Base-by-base conservation (phyloP, 495 filamentous ascomycete genomes). In the Hapsidospora chrysogenum region DNA sequence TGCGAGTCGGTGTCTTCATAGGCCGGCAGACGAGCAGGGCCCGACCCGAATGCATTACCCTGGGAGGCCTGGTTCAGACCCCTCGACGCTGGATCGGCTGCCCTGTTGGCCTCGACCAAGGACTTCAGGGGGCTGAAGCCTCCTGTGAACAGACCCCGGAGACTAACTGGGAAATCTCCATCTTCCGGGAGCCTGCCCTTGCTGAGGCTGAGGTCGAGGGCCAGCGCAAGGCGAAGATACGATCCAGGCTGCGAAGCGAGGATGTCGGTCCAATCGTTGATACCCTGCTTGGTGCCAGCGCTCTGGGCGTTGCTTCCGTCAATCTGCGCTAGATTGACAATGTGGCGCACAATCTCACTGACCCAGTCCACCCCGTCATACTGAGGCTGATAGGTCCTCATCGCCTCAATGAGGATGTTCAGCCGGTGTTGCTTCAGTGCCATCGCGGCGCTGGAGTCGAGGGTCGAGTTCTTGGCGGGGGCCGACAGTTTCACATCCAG, bases 401-500 rank as follows among this genome's bases (percentile, higher is more conserved):
- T 53, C 2, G 51, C 51, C 40, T 53, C 51, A 33, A 53, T 51
- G 10, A 53, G 46, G 17, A 53, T 51, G 36, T 53, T 53, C n/a
- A 53, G 44, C n/a, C 51, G 46, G 13, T 51, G 48, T 18, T 53
- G 51, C 31, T 53, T 53, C 7, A 50, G 36, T 2, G 44, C 42
- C 6, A 11, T 6, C 6, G 23, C 23, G 11, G 23, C 23, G 23
- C 11, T 26, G 6, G 23, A 26, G 23, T 26, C 23, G 23, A 26
- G 23, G 23, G 23, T 26, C 21, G 36, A 49, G 8, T 33, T 41
- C 26, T 44, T 51, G 27, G 46, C 48, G 21, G 48, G 44, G 0
- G 41, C 45, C 9, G 48, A 53, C 9, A 53, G 38, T 17, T 53
- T 53, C 2, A 53, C 51, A 19, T 53, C 51, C 22, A 53, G 48